These are phyloP conservation scores for Tricholoma bakamatsutake DNA, from an alignment of 768 basidiomycete genomes.

Conservation along the genomic window DNA sequence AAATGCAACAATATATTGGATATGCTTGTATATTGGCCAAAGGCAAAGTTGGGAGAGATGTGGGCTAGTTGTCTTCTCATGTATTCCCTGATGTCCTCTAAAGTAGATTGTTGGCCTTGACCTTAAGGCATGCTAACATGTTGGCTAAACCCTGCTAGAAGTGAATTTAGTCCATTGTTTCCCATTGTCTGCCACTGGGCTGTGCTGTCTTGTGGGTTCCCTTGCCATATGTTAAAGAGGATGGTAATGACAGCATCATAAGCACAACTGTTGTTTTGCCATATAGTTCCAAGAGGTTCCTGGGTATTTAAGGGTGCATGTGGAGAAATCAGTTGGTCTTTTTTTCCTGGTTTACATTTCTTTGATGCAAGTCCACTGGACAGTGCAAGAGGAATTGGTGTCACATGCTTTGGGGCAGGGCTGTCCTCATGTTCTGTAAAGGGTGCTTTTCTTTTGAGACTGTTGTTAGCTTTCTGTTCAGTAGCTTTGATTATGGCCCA, in stretches of 20 bases:
- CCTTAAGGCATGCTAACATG: not conserved
- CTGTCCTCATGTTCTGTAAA: not conserved
- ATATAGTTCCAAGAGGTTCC: conserved; percentile 12
- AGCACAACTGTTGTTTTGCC: conserved; percentile 24
- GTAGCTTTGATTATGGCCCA: not conserved
- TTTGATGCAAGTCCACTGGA: too few species aligned
- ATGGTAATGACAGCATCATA: conserved; percentile 4
- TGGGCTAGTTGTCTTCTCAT: too few species aligned
- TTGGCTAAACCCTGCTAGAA: not conserved
- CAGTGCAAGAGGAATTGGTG: not conserved
- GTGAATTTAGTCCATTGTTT: not conserved
- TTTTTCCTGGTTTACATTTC: not conserved
- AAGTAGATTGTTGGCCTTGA: conserved; percentile 12
- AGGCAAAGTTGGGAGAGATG: too few species aligned
- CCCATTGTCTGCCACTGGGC: not conserved
- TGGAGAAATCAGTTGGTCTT: not conserved
- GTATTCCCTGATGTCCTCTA: too few species aligned
- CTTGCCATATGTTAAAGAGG: conserved; percentile 17
- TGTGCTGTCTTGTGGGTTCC: not conserved
- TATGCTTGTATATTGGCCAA: too few species aligned
- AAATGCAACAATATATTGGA: too few species aligned
- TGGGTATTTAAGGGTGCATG: not conserved
- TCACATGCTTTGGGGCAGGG: not conserved
- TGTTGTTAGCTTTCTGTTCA: not conserved
- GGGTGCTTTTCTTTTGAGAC: not conserved